Conservation (phyloP, 2,329 filamentous ascomycete genomes). For the Colletotrichum caudatum region DNA sequence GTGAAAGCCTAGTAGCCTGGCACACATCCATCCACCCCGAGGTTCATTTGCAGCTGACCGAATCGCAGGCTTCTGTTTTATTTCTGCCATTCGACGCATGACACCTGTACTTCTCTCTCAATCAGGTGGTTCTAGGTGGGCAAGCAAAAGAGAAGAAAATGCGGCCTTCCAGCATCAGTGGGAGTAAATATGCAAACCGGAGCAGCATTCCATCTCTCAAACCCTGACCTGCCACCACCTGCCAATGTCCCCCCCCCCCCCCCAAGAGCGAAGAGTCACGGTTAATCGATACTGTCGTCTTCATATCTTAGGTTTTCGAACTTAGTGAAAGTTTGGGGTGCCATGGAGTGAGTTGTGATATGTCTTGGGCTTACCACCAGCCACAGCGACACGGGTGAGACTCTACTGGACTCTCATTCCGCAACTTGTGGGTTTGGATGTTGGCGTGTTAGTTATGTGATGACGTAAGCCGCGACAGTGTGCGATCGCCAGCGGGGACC, state of each 20-base stretch:
- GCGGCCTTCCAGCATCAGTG: background rate
- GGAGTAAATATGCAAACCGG: background rate
- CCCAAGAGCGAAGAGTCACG: background rate
- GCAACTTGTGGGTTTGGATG: background rate
- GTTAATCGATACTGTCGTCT: background rate
- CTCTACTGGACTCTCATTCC: background rate
- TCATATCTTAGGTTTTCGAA: too few relatives aligned
- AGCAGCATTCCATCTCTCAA: background rate
- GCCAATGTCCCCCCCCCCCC: background rate
- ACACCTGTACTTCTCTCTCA: background rate
- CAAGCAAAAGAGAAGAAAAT: background rate
- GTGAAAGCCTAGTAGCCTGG: background rate
- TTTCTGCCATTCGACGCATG: background rate
- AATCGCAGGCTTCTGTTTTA: background rate
- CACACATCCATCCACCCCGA: background rate
- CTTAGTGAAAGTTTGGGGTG: too few relatives aligned
- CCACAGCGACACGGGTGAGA: background rate
- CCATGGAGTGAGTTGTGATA: too few relatives aligned
- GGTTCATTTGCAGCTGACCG: background rate
- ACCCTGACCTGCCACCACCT: background rate
- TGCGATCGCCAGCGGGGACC: slow-evolving; percentile 6
- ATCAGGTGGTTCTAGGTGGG: background rate
- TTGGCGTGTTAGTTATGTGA: background rate
- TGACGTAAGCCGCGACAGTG: background rate
- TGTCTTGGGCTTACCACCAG: background rate